Evolutionary conservation across 257 asterid genomes (phyloP), one percentile per base, ranked within the genome.

Genomic region (Sherardia arvensis): DNA sequence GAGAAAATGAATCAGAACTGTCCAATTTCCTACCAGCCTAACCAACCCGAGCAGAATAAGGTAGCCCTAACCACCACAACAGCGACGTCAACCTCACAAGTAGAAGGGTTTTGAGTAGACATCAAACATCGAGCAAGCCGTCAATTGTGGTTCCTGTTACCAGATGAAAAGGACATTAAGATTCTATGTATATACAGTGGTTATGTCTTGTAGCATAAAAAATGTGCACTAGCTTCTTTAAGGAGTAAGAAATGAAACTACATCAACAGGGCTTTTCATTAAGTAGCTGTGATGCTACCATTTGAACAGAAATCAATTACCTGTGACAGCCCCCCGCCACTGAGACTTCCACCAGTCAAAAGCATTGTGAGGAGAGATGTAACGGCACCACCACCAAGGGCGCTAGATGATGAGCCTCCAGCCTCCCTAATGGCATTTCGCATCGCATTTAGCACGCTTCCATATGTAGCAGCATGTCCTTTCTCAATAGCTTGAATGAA

Each of bases 401-500:
- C 17, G 14, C 67, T 76, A 66, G 77, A 78, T 70, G 80, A 88
- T 26, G 91, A 76, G 68, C 78, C 64, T 60, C 88, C 91, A 26
- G 77, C 94, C 65, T 72, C 83, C 58, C 96, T 85, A 62, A 92
- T 87, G 58, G 95, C 86, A 34, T 76, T 62, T 20, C 97, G 85
- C 99, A 92, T 92, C 28, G 99, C 91, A 53, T 53, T 84, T 73
- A 92, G 72, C 56, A 89, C 70, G 67, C 79, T 81, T 45, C 97
- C 97, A 54, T 92, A 92, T 3, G 97, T 92, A 63, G 94, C 64
- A 36, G 81, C 96, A 43, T 87, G 95, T 15, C 91, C 97, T 0
- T 84, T 87, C 73, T 92, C 99, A 43, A 92, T 89, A 69, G 99
- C 99, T 89, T 92, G 97, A 77, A 92, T 92, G 67, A 92, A 89